Percentiles rank a stretch among this genome's conserved stretches.
phyloP scores from a whole-genome alignment of 2,329 filamentous ascomycete genomes.

The Bipolaris oryzae region DNA sequence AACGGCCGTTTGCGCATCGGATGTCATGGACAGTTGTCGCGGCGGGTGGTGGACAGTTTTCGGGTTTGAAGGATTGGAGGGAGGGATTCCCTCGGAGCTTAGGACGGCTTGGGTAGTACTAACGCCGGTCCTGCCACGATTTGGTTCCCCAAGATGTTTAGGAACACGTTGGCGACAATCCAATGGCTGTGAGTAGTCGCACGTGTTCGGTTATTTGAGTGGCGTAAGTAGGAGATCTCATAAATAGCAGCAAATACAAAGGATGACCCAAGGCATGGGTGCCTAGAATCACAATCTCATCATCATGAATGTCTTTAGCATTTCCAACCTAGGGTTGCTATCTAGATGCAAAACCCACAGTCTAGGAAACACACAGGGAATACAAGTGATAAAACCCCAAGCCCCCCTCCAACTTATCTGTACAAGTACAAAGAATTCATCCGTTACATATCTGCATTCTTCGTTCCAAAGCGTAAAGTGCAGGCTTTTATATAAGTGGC shows the following conservation, averaged over 20 bases:
- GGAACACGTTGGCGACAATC: slow-evolving; percentile 8
- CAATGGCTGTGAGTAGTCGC: neutral
- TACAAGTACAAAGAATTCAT: slow-evolving; percentile 36
- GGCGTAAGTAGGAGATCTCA: neutral
- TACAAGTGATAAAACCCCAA: slow-evolving; percentile 2
- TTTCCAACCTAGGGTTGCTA: slow-evolving; percentile 1
- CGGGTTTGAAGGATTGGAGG: neutral
- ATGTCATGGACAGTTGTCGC: neutral
- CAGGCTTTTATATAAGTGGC: slow-evolving; percentile 8
- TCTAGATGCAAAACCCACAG: neutral
- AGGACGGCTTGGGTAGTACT: slow-evolving; percentile 7
- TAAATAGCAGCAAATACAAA: neutral
- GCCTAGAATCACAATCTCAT: neutral
- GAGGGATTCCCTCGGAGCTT: slow-evolving; percentile 7
- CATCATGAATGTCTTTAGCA: slow-evolving; percentile 6
- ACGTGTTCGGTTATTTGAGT: slow-evolving; percentile 1
- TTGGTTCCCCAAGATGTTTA: neutral
- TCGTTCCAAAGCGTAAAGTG: slow-evolving; percentile 20
- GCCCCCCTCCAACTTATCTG: slow-evolving; percentile 23
- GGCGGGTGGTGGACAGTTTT: neutral
- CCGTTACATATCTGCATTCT: slow-evolving; percentile 25
- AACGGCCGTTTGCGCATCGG: neutral
- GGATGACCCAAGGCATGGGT: neutral
- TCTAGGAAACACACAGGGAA: slow-evolving; percentile 1
- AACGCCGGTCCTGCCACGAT: slow-evolving; percentile 10